Evolutionary conservation across 352 stramenopile species (phyloP).

Genomic region (Phytophthora kernoviae): DNA sequence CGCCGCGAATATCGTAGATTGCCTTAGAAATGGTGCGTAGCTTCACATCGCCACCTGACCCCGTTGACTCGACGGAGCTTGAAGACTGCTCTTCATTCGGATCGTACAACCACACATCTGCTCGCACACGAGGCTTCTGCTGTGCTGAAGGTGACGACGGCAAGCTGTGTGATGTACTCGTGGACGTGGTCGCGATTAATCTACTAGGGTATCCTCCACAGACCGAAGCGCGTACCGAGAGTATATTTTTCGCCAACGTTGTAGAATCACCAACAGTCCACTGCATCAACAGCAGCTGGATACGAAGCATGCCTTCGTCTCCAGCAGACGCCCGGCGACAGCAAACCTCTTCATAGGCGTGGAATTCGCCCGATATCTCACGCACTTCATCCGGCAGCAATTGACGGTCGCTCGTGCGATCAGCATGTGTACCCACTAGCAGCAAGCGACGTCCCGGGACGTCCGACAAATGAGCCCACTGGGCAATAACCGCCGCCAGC

Average conservation of each 20-base stretch:
- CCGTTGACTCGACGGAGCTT: constrained; percentile 8
- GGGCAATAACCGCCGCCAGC: constrained; percentile 40
- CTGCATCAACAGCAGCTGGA: constrained; percentile 27
- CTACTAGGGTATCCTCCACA: constrained; percentile 29
- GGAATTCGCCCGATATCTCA: constrained; percentile 54
- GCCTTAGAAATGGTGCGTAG: constrained; percentile 76
- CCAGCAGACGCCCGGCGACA: constrained; percentile 15
- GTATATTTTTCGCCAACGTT: constrained; percentile 10
- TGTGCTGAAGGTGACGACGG: constrained; percentile 24
- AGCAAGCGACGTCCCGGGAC: constrained; percentile 29
- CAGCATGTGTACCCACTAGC: constrained; percentile 63
- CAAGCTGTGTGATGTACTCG: constrained; percentile 27
- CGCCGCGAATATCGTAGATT: constrained; percentile 76
- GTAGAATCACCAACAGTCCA: constrained; percentile 21
- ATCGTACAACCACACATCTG: constrained; percentile 72
- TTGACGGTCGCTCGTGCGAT: constrained; percentile 40
- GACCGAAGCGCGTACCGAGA: constrained; percentile 31
- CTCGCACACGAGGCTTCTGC: constrained; percentile 34
- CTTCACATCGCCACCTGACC: constrained; percentile 52
- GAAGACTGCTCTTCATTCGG: constrained; percentile 48
- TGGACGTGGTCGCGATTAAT: constrained; percentile 29
- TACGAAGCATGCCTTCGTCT: constrained; percentile 25
- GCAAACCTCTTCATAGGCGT: constrained; percentile 65
- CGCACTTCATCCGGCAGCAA: constrained; percentile 44
- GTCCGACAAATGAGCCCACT: constrained; percentile 46